Percentiles rank a stretch among this genome's conserved stretches.
Evolutionary conservation across 768 basidiomycete species (phyloP).

Genomic region (Fibroporia radiculosa): DNA sequence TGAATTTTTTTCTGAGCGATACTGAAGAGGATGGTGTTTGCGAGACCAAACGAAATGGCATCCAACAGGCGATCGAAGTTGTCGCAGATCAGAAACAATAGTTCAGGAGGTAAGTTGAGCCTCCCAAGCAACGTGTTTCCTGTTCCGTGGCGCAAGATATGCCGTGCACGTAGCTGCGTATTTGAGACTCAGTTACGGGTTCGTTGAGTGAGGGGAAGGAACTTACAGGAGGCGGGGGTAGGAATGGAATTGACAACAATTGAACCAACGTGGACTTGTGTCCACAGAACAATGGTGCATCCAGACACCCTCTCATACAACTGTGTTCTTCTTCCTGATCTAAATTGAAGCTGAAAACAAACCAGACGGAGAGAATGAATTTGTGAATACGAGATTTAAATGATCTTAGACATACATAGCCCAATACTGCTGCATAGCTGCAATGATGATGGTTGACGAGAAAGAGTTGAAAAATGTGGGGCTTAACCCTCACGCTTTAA

Average conservation of each 20-base stretch:
- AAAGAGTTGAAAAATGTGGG: no score
- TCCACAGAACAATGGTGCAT: not conserved
- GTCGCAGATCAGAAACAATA: not conserved
- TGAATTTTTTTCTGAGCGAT: not conserved
- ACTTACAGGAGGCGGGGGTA: not conserved
- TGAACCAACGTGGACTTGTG: not conserved
- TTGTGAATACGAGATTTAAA: not conserved
- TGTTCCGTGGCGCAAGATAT: not conserved
- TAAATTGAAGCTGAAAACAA: not conserved
- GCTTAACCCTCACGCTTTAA: not conserved
- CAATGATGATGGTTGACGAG: no score
- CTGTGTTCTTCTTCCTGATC: not conserved
- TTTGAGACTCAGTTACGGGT: not conserved
- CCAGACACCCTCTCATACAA: not conserved
- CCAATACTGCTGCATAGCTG: not conserved
- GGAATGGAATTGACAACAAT: not conserved
- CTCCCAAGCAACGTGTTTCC: not conserved
- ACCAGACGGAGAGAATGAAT: not conserved
- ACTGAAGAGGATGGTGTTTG: not conserved
- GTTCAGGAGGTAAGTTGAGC: conserved; percentile 3
- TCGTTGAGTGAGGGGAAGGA: not conserved
- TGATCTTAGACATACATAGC: not conserved
- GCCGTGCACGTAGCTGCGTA: not conserved
- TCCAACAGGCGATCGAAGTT: not conserved
- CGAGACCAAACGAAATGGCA: not conserved